Conservation (phyloP, 805 yeast genomes). For the Henningerozyma blattae region DNA sequence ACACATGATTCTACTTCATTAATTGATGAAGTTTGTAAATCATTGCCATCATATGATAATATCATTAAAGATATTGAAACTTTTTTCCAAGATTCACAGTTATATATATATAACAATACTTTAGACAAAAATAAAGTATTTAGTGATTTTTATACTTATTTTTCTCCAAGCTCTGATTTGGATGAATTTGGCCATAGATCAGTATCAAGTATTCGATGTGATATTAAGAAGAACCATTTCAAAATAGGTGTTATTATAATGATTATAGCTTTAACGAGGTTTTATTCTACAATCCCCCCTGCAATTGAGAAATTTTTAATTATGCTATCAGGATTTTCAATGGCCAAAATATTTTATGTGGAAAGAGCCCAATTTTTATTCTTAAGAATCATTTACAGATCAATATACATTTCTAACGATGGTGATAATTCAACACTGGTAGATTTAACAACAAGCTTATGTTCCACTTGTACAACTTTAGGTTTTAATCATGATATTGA, state of each 20-base stretch:
- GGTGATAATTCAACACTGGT: constrained; percentile 17
- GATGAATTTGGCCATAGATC: neutral
- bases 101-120: constrained; percentile 9
- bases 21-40: constrained; percentile 1
- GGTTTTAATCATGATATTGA: constrained; percentile 17
- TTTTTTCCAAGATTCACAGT: constrained; percentile 7
- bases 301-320: constrained; percentile 10
- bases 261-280: constrained; percentile 10
- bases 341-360: constrained; percentile 13
- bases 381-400: constrained; percentile 10
- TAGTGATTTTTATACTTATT: constrained; percentile 7
- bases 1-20: neutral
- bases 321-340: constrained; percentile 11
- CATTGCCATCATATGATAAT: constrained; percentile 8
- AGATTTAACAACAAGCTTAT: constrained; percentile 6
- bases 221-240: constrained; percentile 11
- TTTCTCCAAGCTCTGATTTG: constrained; percentile 1
- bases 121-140: constrained; percentile 10
- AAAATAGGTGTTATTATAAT: constrained; percentile 15
- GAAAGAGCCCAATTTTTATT: constrained; percentile 22
- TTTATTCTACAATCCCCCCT: constrained; percentile 9
- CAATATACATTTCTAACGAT: constrained; percentile 4
- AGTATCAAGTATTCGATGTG: constrained; percentile 2
- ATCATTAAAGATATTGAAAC: constrained; percentile 5
- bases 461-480: constrained; percentile 9